Evolutionary conservation across 1,284 basidiomycete species (phyloP).

Genomic region (Schizopora paradoxa): DNA sequence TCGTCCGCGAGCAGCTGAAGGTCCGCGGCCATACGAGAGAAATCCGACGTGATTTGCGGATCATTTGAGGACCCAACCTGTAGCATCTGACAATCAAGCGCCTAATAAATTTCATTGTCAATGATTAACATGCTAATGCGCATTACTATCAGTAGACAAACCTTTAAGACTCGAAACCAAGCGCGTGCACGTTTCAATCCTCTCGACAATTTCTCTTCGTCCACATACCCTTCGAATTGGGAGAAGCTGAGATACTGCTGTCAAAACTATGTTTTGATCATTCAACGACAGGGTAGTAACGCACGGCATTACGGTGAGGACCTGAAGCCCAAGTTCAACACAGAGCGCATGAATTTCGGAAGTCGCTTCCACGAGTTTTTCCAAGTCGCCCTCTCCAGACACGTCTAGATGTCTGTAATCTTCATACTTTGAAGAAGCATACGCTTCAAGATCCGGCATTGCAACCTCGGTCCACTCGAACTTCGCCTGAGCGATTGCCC

Average conservation of each 20-base stretch:
- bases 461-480: constrained; percentile 27
- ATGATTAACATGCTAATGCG: background rate
- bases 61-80: constrained; percentile 29
- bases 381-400: constrained; percentile 25
- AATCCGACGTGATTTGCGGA: constrained; percentile 23
- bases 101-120: constrained; percentile 15
- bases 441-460: constrained; percentile 29
- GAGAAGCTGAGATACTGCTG: constrained; percentile 23
- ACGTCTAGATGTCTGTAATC: constrained; percentile 25
- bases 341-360: constrained; percentile 22
- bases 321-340: constrained; percentile 19
- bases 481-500: constrained; percentile 27
- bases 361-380: constrained; percentile 23
- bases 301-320: constrained; percentile 17
- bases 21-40: constrained; percentile 28
- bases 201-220: constrained; percentile 19
- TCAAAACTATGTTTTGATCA: background rate
- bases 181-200: constrained; percentile 23
- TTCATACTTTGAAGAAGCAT: constrained; percentile 21
- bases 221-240: constrained; percentile 26
- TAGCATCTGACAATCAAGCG: constrained; percentile 25
- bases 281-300: background rate
- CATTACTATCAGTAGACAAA: constrained; percentile 11
- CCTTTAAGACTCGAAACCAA: constrained; percentile 29
- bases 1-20: constrained; percentile 27